phyloP scores from a whole-genome alignment of 2,329 filamentous ascomycete species.

The Diaporthe vexans region DNA sequence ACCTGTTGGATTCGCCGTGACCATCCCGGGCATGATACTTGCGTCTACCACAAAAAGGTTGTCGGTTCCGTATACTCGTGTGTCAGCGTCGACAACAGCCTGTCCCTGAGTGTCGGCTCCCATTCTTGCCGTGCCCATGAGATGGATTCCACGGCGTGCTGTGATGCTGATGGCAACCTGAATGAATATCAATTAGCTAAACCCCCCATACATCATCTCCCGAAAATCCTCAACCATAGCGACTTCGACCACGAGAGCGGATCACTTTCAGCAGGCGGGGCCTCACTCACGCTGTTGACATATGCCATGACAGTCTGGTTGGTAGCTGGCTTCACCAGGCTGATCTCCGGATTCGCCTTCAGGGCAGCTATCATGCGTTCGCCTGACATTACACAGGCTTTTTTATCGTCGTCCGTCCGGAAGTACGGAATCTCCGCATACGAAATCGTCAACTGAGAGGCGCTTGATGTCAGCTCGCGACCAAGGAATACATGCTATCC shows the following conservation, averaged over 20 bases:
- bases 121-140: slow-evolving; percentile 66
- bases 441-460: slow-evolving; percentile 7
- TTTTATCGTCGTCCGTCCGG: slow-evolving; percentile 16
- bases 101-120: slow-evolving; percentile 59
- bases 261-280: neutral
- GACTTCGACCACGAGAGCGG: neutral
- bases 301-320: slow-evolving; percentile 12
- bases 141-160: slow-evolving; percentile 20
- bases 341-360: neutral
- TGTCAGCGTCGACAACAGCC: slow-evolving; percentile 69
- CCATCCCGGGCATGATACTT: slow-evolving; percentile 73
- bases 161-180: neutral
- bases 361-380: slow-evolving; percentile 13
- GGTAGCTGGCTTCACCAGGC: slow-evolving; percentile 3
- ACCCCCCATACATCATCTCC: neutral
- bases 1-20: slow-evolving; percentile 71
- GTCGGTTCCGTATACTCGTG: slow-evolving; percentile 70
- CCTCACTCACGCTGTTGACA: slow-evolving; percentile 9
- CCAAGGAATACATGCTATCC: neutral
- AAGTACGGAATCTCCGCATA: slow-evolving; percentile 1
- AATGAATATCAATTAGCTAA: neutral
- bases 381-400: neutral
- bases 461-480: neutral
- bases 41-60: slow-evolving; percentile 75
- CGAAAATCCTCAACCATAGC: too few species aligned